Evolutionary conservation across 2,329 filamentous ascomycete species (phyloP), one percentile per base, ranked within the genome.

Genomic region (Stagonosporopsis chrysanthemi): DNA sequence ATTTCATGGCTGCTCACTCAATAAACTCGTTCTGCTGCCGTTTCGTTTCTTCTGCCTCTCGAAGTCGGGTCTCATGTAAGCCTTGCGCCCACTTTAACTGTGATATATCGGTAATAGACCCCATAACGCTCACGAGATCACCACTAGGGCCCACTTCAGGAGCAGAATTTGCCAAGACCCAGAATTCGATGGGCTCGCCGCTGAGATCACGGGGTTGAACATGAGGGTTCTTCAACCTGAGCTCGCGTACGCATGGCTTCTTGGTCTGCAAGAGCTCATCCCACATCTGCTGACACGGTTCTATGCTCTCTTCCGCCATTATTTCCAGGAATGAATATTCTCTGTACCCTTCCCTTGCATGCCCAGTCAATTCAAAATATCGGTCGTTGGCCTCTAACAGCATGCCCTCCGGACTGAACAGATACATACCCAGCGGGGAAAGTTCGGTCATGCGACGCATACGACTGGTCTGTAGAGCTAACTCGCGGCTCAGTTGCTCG

Each of bases 331-430:
- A 83, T 0, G 76, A 77, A 62, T 80, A 77, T 23, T 80, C 74
- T 19, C 69, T 72, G 8, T 77, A 67, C 0, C 67, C 62, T 2
- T 80, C 77, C 23, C 76, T 67, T 0, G 67, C 64, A 36, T 79
- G 76, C 0, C 79, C 79, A 0, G 78, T 82, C 76, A 83, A 79
- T 31, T 81, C 78, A 51, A 78, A 83, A 58, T 79, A 83, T 4
- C 77, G 76, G 2, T 81, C 78, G 33, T 83, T 83, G 2, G 74
- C 79, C 53, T 74, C 71, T 9, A 72, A 51, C 5, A 83, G 61
- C 2, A 79, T 68, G 4, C 78, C 79, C 35, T 80, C 77, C 0
- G 75, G 73, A 22, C 69, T 74, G 52, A 68, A 72, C 2, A 74
- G 57, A 24, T 68, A 72, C 72, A 74, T 74, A 36, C 71, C 72